Evolutionary conservation across 2,329 filamentous ascomycete species (phyloP), one percentile per base, ranked within the genome.

Genomic region (Plectosphaerella sp.): DNA sequence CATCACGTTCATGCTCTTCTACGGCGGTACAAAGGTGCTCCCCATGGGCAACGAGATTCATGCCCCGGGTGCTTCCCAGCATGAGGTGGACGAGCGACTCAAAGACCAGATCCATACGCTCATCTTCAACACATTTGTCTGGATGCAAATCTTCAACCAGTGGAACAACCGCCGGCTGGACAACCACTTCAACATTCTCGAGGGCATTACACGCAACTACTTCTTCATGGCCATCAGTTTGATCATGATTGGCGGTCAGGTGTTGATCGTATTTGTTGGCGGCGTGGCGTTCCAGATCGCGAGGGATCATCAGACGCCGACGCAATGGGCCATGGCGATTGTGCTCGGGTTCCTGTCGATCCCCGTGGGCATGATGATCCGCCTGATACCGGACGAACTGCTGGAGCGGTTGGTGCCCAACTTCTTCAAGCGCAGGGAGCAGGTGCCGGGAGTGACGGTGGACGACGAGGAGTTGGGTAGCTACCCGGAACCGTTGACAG

Each of bases 111-210:
- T 95, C 54, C 76, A 84, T 52, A 95, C 91, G 3, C 79, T 97
- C 47, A 89, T 97, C 8, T 97, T 97, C 80, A 97, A 97, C 75
- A 94, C 91, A 0, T 97, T 97, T 66, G 93, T 97, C 50, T 97
- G 93, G 93, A 97, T 97, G 92, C 93, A 97, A 63, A 95, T 97
- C 61, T 97, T 97, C 76, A 97, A 97, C 71, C 88, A 96, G 66
- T 89, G 95, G 81, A 97, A 97, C 75, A 96, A 96, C 72, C 90
- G 93, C 54, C 90, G 93, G 12, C 78, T 97, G 51, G 93, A 97
- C 69, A 97, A 97, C 71, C 82, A 85, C 51, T 92, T 96, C 78
- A 97, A 97, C 71, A 91, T 97, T 57, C 93, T 97, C 55, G 93
- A 97, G 66, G 91, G 91, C 51, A 81, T 97, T 54, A 79, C 79